These are phyloP conservation scores for Coemansia aciculifera DNA, from an alignment of 192 early-diverging fungal species.

Conservation along the genomic window DNA sequence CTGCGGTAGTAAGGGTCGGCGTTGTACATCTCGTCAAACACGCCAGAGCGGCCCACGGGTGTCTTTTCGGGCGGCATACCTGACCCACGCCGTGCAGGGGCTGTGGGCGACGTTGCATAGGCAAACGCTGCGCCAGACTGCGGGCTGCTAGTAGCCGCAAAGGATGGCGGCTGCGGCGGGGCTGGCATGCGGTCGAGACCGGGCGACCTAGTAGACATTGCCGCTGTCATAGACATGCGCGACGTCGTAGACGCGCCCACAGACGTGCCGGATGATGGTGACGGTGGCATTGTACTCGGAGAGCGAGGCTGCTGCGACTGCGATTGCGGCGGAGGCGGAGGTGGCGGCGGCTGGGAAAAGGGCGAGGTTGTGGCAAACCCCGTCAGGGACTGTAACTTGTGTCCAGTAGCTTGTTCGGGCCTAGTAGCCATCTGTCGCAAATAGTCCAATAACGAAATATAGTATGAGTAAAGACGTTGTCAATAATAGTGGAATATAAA, in stretches of 20 bases:
- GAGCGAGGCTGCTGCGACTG: slow-evolving; percentile 9
- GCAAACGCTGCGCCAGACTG: neutral
- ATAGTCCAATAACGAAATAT: neutral
- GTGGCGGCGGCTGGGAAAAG: slow-evolving; percentile 42
- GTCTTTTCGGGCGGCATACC: slow-evolving; percentile 41
- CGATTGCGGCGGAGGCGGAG: slow-evolving; percentile 16
- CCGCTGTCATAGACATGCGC: neutral
- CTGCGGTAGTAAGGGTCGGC: slow-evolving; percentile 37
- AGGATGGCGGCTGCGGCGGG: neutral
- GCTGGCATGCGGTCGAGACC: neutral
- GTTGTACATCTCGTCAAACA: slow-evolving; percentile 33
- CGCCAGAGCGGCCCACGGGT: slow-evolving; percentile 39
- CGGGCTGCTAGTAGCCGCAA: slow-evolving; percentile 4
- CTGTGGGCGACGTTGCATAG: neutral
- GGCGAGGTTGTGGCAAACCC: slow-evolving; percentile 33
- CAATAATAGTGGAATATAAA: slow-evolving; percentile 8
- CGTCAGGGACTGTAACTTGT: slow-evolving; percentile 35
- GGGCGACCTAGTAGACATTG: neutral
- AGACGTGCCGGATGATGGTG: neutral
- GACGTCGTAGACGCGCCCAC: slow-evolving; percentile 5
- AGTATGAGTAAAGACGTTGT: slow-evolving; percentile 10
- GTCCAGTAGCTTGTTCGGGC: slow-evolving; percentile 36
- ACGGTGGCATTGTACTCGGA: neutral
- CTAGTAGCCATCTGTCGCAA: slow-evolving; percentile 20
- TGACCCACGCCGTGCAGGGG: neutral